Conservation (phyloP, 2,329 filamentous ascomycete species). For the Cladophialophora carrionii region DNA sequence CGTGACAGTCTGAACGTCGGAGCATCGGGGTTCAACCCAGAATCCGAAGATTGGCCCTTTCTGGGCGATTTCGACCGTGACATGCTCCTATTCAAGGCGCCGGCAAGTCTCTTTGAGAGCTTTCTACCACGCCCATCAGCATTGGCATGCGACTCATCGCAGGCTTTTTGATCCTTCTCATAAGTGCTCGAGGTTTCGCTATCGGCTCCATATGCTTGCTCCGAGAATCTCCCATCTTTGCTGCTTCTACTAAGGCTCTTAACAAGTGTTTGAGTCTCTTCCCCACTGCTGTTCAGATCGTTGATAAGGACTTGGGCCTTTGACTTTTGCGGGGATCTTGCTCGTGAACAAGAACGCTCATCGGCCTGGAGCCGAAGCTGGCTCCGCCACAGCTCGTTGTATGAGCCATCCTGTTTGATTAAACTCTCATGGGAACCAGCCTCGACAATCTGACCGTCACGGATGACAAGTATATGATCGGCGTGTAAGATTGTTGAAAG, state of each 20-base stretch:
- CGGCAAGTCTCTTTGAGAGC: slow-evolving; percentile 8
- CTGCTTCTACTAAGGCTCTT: slow-evolving; percentile 7
- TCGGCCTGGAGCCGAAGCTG: slow-evolving; percentile 45
- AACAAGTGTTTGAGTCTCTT: slow-evolving; percentile 11
- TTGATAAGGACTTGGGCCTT: slow-evolving; percentile 11
- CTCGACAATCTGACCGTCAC: slow-evolving; percentile 65
- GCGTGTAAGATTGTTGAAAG: slow-evolving; percentile 53
- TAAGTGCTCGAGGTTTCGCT: slow-evolving; percentile 4
- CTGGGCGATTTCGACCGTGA: slow-evolving; percentile 15
- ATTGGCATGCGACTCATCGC: background rate
- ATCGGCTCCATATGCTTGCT: background rate
- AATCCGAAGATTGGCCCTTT: background rate
- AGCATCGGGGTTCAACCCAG: background rate
- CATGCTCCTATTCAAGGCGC: slow-evolving; percentile 2
- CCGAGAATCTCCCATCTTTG: background rate
- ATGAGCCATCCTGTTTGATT: slow-evolving; percentile 61
- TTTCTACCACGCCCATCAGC: slow-evolving; percentile 13
- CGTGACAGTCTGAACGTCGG: slow-evolving; percentile 1
- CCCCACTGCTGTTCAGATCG: slow-evolving; percentile 10
- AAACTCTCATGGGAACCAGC: slow-evolving; percentile 65
- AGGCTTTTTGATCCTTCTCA: background rate
- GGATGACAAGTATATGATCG: slow-evolving; percentile 68
- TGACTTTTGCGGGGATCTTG: slow-evolving; percentile 2
- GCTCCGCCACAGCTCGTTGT: slow-evolving; percentile 67
- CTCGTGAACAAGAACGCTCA: slow-evolving; percentile 7